Evolutionary conservation across 345 rosid genomes (phyloP), one percentile per base, ranked within the genome.

Genomic region (Populus euphratica): DNA sequence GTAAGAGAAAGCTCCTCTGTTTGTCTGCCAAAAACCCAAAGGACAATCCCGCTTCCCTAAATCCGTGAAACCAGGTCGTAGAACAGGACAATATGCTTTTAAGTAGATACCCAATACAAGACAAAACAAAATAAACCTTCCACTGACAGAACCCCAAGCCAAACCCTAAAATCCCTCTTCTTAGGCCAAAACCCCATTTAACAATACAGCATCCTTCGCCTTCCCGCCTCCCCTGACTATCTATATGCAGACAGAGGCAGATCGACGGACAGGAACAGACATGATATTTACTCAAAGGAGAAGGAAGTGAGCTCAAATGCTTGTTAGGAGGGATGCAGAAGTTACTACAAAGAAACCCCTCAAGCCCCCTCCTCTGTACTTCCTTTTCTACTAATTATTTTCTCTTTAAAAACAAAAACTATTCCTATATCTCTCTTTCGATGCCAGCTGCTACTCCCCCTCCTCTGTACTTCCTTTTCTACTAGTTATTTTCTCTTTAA

Each of bases 241-340:
- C 25, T 59, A 9, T 59, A 59, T 3, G 29, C 5, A n/a, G 63
- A 23, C 64, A 59, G 23, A 47, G 52, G 6, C 52, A 47, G 52
- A 4, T 5, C 14, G 52, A 14, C 18, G 6, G 52, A 14, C 52
- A 16, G 18, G 52, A 47, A 16, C 47, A 11, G 14, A 2, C 14
- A 0, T 43, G 0, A 43, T 43, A 43, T 43, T 43, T 47, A 14
- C 18, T 14, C 1, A 14, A 14, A 59, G 27, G 64, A 59, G 29
- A 4, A 59, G 27, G 64, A 8, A 9, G 64, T 59, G 64, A 59
- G n/a, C 64, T 74, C 74, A 79, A 33, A 79, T 74, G 82, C 78
- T 73, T 29, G 68, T 61, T 31, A 9, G 50, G 41, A 31, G 64
- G 21, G 66, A 80, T 75, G 79, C 79, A 80, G 79, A 80, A 65